Evolutionary conservation across 208 protist genomes (phyloP).

Genomic region (Leishmania turanica): DNA sequence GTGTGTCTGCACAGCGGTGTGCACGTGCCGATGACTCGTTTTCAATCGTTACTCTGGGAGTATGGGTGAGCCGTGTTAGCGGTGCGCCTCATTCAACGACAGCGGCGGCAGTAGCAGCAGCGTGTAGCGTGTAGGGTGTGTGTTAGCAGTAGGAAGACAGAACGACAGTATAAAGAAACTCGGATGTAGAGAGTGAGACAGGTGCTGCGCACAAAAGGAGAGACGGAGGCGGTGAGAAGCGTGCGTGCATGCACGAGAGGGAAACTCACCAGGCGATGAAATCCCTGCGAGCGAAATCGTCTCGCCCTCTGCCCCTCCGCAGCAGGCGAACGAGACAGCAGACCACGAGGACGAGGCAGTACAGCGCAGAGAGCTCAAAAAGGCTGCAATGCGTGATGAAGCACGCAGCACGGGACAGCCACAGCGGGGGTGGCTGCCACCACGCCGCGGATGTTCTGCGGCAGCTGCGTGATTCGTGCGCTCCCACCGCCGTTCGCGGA

Average conservation of each 20-base stretch:
- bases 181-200: not conserved
- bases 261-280: not conserved
- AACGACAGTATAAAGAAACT: not conserved
- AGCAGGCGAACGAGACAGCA: conserved; percentile 9
- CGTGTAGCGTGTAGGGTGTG: not conserved
- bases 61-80: not conserved
- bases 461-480: conserved; percentile 6
- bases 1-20: not conserved
- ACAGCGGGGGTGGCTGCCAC: conserved; percentile 22
- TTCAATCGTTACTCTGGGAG: not conserved
- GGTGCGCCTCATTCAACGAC: not conserved
- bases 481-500: not conserved
- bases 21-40: not conserved
- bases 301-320: conserved; percentile 1
- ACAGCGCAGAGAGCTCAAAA: conserved; percentile 11
- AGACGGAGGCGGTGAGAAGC: not conserved
- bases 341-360: not conserved
- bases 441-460: conserved; percentile 1
- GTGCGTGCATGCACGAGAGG: not conserved
- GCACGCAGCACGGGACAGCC: conserved; percentile 12
- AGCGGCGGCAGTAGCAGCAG: not conserved
- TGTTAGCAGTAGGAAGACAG: not conserved
- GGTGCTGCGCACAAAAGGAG: not conserved
- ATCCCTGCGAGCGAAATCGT: not conserved
- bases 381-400: conserved; percentile 11